These are phyloP conservation scores for Pleurozium schreberi DNA, from an alignment of 225 moss, liverwort and hornwort species.

Conservation along the genomic window DNA sequence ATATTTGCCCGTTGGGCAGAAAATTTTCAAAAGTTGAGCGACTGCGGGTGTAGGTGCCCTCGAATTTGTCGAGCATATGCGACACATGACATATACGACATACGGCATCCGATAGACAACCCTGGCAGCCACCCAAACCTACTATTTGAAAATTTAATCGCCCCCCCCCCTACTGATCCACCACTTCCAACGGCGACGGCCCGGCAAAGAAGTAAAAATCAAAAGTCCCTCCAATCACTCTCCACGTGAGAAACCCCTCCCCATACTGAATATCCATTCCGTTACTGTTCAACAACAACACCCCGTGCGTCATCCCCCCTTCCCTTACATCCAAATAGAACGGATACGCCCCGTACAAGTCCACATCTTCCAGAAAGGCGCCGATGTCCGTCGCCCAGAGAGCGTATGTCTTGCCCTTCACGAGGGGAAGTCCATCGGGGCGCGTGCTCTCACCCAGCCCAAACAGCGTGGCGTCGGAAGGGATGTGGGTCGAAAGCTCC, in stretches of 20 bases:
- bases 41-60: no score
- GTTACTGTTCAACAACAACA: slow-evolving; percentile 80
- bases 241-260: slow-evolving; percentile 40
- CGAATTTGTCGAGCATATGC: no score
- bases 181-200: slow-evolving; percentile 49
- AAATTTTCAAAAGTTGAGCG: no score
- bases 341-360: slow-evolving; percentile 72
- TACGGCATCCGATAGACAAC: no score
- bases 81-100: no score
- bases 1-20: no score
- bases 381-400: slow-evolving; percentile 71
- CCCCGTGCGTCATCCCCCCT: slow-evolving; percentile 62
- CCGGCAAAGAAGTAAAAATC: slow-evolving; percentile 90
- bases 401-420: slow-evolving; percentile 48
- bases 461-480: slow-evolving; percentile 34
- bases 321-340: slow-evolving; percentile 72
- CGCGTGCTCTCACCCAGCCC: slow-evolving; percentile 88
- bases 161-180: slow-evolving; percentile 89
- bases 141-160: no score
- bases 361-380: slow-evolving; percentile 35
- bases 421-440: slow-evolving; percentile 58
- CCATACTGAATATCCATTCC: slow-evolving; percentile 73
- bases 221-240: slow-evolving; percentile 53
- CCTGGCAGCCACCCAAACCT: no score
- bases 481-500: slow-evolving; percentile 65